phyloP scores from a whole-genome alignment of 2,329 filamentous ascomycete species.

The Cladosporium sp. region DNA sequence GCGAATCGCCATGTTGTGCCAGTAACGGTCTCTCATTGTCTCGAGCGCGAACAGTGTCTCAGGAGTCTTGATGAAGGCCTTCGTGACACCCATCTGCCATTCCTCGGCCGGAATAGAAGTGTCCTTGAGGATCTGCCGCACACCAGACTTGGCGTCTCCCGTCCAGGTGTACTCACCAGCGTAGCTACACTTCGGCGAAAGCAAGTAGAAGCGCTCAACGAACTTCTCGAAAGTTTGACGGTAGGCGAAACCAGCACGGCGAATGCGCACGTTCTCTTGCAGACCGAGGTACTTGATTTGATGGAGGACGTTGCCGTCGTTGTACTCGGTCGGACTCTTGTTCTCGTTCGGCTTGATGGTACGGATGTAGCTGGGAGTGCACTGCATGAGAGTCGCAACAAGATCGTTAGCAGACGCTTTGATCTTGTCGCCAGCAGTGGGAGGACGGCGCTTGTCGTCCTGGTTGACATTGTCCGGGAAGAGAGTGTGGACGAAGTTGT shows the following conservation, averaged over 20 bases:
- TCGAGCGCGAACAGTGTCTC: constrained; percentile 95
- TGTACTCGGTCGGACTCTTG: constrained; percentile 92
- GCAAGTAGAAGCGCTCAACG: constrained; percentile 90
- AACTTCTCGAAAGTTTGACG: constrained; percentile 98
- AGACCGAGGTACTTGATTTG: constrained; percentile 98
- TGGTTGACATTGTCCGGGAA: constrained; percentile 94
- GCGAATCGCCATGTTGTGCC: constrained; percentile 98
- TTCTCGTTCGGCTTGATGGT: constrained; percentile 99
- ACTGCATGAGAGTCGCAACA: constrained; percentile 93
- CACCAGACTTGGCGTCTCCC: constrained; percentile 78
- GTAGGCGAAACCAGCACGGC: constrained; percentile 92
- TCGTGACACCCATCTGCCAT: constrained; percentile 94
- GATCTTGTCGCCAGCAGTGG: constrained; percentile 94
- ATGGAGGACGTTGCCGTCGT: constrained; percentile 84
- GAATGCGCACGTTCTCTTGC: constrained; percentile 98
- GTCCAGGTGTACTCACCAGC: constrained; percentile 97
- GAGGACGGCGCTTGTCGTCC: constrained; percentile 89
- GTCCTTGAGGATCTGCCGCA: constrained; percentile 89
- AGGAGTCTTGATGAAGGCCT: constrained; percentile 96
- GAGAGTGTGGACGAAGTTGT: constrained; percentile 76
- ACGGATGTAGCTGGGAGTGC: constrained; percentile 93
- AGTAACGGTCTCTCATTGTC: constrained; percentile 95
- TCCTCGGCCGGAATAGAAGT: constrained; percentile 93
- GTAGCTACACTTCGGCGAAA: constrained; percentile 91
- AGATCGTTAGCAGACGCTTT: constrained; percentile 90